A percentile compares a stretch with the other conserved stretches of the same genome.
phyloP scores from a whole-genome alignment of 2,329 filamentous ascomycete genomes.

The Colletotrichum melonis region DNA sequence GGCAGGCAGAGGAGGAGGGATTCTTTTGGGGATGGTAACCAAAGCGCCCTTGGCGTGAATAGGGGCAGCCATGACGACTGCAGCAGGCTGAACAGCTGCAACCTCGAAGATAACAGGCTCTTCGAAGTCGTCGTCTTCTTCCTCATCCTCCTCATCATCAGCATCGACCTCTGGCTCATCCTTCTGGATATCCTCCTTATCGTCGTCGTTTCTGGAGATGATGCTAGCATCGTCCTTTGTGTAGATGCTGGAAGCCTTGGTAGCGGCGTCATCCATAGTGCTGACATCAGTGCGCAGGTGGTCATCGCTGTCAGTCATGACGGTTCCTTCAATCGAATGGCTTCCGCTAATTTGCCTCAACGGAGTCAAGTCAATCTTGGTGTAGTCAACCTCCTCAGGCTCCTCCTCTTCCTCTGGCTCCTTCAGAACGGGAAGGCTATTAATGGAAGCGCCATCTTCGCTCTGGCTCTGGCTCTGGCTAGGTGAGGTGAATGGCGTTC shows the following conservation, averaged over 20 bases:
- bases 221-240: constrained; percentile 36
- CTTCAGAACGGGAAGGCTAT: constrained; percentile 51
- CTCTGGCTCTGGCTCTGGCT: constrained; percentile 66
- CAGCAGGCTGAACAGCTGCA: constrained; percentile 65
- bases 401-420: constrained; percentile 54
- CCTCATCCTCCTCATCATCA: constrained; percentile 58
- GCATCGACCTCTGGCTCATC: constrained; percentile 46
- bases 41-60: constrained; percentile 81
- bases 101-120: constrained; percentile 79
- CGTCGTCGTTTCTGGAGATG: constrained; percentile 10
- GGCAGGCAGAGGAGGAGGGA: constrained; percentile 80
- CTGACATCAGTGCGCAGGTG: constrained; percentile 38
- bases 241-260: constrained; percentile 42
- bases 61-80: constrained; percentile 69
- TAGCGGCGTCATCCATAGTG: constrained; percentile 41
- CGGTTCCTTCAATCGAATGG: constrained; percentile 47
- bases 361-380: constrained; percentile 66
- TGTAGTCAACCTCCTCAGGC: constrained; percentile 69
- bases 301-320: constrained; percentile 35
- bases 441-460: constrained; percentile 61
- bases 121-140: constrained; percentile 66
- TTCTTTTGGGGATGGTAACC: constrained; percentile 85
- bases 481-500: constrained; percentile 62
- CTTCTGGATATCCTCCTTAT: constrained; percentile 39
- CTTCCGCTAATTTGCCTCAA: constrained; percentile 58